Evolutionary conservation across 129 eudicot species (phyloP).

Genomic region (Cynara cardunculus): DNA sequence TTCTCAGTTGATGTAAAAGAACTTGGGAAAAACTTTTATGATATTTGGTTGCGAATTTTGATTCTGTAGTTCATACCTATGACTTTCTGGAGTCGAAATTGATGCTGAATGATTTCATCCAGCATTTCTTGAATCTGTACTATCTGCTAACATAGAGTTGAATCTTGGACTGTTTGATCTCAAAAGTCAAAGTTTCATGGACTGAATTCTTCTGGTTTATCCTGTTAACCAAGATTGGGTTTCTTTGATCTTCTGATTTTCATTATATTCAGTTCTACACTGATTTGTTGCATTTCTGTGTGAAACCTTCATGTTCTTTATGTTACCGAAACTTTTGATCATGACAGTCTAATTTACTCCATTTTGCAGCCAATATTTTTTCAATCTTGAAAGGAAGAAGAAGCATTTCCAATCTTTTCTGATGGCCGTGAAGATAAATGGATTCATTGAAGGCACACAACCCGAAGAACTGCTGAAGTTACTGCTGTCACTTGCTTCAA

Average conservation of each 20-base stretch:
- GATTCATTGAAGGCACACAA: constrained; percentile 41
- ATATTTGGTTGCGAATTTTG: background rate
- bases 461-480: constrained; percentile 55
- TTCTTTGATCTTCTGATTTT: too few relatives aligned
- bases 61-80: too few relatives aligned
- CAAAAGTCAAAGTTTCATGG: constrained; percentile 6
- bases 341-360: background rate
- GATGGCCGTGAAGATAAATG: constrained; percentile 70
- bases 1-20: background rate
- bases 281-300: background rate
- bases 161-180: constrained; percentile 13
- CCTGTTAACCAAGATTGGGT: too few relatives aligned
- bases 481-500: constrained; percentile 45
- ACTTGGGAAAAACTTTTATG: background rate
- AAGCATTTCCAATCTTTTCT: constrained; percentile 16
- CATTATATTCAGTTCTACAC: too few relatives aligned
- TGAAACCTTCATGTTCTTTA: background rate
- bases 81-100: too few relatives aligned
- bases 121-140: background rate
- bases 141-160: background rate
- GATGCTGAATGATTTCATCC: constrained; percentile 11
- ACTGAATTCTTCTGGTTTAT: too few relatives aligned
- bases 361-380: constrained; percentile 15
- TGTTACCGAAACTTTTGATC: background rate
- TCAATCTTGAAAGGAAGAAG: constrained; percentile 12